Evolutionary conservation across 2,329 filamentous ascomycete genomes (phyloP).

Genomic region (Trichoderma sp.): DNA sequence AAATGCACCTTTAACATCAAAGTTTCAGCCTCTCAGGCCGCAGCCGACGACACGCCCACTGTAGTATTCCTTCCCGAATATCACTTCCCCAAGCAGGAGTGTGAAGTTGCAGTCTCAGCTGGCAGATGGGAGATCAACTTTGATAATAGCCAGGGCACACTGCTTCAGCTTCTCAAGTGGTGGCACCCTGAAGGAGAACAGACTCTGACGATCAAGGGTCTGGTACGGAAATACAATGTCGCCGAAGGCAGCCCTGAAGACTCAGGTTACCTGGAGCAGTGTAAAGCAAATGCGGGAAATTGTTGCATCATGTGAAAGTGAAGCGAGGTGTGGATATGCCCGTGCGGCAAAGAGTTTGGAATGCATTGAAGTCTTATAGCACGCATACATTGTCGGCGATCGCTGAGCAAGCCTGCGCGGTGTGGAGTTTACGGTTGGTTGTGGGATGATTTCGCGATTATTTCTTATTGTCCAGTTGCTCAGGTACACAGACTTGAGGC

Average conservation of each 20-base stretch:
- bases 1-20: constrained; percentile 77
- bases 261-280: constrained; percentile 76
- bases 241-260: constrained; percentile 67
- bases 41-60: constrained; percentile 69
- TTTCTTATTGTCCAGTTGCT: neutral
- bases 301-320: constrained; percentile 62
- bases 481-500: neutral
- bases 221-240: constrained; percentile 66
- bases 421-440: constrained; percentile 10
- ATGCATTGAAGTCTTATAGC: neutral
- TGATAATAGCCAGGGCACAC: constrained; percentile 69
- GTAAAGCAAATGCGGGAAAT: constrained; percentile 52
- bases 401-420: neutral
- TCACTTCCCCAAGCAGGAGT: constrained; percentile 80
- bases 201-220: constrained; percentile 73
- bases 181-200: constrained; percentile 91
- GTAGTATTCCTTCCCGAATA: constrained; percentile 86
- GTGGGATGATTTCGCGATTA: neutral
- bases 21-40: constrained; percentile 63
- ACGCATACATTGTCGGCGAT: constrained; percentile 5
- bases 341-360: neutral
- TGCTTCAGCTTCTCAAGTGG: constrained; percentile 81
- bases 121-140: constrained; percentile 88
- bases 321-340: constrained; percentile 15
- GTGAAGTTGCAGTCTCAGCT: constrained; percentile 73